phyloP scores from a whole-genome alignment of 2,329 filamentous ascomycete species.

The Cryphonectria radicalis region DNA sequence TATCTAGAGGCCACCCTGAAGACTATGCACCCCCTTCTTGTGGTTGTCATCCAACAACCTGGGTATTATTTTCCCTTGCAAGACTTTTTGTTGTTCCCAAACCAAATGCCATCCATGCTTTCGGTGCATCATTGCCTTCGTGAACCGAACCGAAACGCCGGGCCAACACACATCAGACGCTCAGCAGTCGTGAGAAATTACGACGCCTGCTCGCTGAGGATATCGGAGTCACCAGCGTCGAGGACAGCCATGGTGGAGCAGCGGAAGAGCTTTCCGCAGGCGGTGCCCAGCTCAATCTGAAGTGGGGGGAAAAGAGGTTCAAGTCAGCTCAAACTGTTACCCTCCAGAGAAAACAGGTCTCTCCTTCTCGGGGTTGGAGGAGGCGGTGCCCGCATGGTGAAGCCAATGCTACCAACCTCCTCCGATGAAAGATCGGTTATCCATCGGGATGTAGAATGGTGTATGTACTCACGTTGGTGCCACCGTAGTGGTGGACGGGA shows the following conservation, averaged over 20 bases:
- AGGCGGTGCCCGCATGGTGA: conserved; percentile 30
- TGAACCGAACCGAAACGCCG: conserved; percentile 28
- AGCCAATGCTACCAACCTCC: conserved; percentile 6
- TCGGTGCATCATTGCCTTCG: conserved; percentile 18
- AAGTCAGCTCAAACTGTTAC: conserved; percentile 65
- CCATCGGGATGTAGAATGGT: conserved; percentile 12
- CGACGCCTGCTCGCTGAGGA: conserved; percentile 77
- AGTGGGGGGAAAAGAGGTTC: conserved; percentile 35
- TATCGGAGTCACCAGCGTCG: conserved; percentile 98
- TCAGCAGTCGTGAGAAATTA: conserved; percentile 42
- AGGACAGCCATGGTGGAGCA: conserved; percentile 97
- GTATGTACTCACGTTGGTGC: conserved; percentile 89
- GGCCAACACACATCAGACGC: conserved; percentile 12
- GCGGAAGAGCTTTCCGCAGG: conserved; percentile 98
- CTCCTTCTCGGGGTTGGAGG: conserved; percentile 83
- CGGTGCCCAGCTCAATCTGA: conserved; percentile 97
- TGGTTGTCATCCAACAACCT: conserved; percentile 25
- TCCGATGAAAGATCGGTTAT: conserved; percentile 28
- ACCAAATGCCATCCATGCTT: conserved; percentile 20
- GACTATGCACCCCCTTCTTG: conserved; percentile 16
- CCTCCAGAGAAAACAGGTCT: conserved; percentile 80
- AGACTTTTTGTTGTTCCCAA: conserved; percentile 25
- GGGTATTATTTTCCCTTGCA: conserved; percentile 27
- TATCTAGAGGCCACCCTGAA: conserved; percentile 22
- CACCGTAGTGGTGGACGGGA: conserved; percentile 95